These are phyloP conservation scores for Phylloboletellus chloephorus DNA, from an alignment of 1,284 basidiomycete genomes.

Conservation along the genomic window DNA sequence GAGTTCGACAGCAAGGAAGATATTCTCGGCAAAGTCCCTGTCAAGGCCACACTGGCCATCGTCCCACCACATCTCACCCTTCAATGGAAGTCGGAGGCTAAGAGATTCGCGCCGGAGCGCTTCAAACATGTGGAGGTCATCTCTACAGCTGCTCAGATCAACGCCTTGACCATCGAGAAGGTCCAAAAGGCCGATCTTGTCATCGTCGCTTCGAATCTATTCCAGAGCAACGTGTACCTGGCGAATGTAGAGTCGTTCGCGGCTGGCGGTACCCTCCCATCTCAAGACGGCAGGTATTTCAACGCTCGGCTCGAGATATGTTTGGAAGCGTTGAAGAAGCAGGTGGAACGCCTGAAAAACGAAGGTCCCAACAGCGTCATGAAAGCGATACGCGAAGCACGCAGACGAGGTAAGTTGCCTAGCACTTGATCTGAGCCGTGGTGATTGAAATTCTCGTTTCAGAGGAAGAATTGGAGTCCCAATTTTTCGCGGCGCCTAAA, in stretches of 20 bases:
- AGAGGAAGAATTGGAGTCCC: slow-evolving; percentile 46
- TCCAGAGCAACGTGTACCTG: slow-evolving; percentile 74
- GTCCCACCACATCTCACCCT: slow-evolving; percentile 87
- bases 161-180: slow-evolving; percentile 69
- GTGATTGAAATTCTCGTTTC: slow-evolving; percentile 9
- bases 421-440: slow-evolving; percentile 8
- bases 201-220: slow-evolving; percentile 82
- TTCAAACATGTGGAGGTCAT: slow-evolving; percentile 67
- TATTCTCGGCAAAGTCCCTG: slow-evolving; percentile 63
- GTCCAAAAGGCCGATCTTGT: slow-evolving; percentile 83
- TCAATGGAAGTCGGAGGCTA: slow-evolving; percentile 86
- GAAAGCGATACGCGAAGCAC: slow-evolving; percentile 55
- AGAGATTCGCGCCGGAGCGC: slow-evolving; percentile 69
- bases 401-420: slow-evolving; percentile 47
- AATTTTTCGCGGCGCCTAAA: slow-evolving; percentile 51
- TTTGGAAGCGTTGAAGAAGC: slow-evolving; percentile 52
- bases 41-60: slow-evolving; percentile 78
- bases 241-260: slow-evolving; percentile 70
- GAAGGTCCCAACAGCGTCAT: slow-evolving; percentile 59
- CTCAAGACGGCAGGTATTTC: slow-evolving; percentile 82
- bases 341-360: slow-evolving; percentile 62
- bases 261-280: slow-evolving; percentile 59
- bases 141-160: slow-evolving; percentile 69
- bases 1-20: slow-evolving; percentile 51
- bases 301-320: slow-evolving; percentile 68